phyloP scores from a whole-genome alignment of 768 basidiomycete genomes.

The Termitomyces sp. region DNA sequence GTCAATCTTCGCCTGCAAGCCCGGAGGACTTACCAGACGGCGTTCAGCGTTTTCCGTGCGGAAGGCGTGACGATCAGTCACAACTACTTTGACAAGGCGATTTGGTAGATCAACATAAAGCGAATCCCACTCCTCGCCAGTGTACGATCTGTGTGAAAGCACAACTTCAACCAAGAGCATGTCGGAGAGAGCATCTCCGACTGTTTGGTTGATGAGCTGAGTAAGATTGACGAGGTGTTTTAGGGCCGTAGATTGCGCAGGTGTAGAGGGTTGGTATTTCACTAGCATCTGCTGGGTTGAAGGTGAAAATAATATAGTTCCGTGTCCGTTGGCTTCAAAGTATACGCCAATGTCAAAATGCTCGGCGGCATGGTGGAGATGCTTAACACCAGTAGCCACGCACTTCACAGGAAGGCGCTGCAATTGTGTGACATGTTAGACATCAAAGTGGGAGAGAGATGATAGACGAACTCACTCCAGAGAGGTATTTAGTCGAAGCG shows the following conservation, averaged over 20 bases:
- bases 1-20: constrained; percentile 80
- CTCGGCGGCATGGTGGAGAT: constrained; percentile 96
- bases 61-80: constrained; percentile 78
- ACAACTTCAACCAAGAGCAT: constrained; percentile 94
- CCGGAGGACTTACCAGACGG: constrained; percentile 72
- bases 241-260: constrained; percentile 78
- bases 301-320: constrained; percentile 92
- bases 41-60: constrained; percentile 94
- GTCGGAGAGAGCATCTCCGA: constrained; percentile 95
- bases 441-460: background rate
- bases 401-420: constrained; percentile 93
- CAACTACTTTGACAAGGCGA: constrained; percentile 89
- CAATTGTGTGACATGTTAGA: background rate
- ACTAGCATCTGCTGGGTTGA: constrained; percentile 60
- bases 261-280: constrained; percentile 69
- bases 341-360: constrained; percentile 95
- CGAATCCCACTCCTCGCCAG: constrained; percentile 85
- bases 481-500: constrained; percentile 89
- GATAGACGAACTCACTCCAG: constrained; percentile 51
- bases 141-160: constrained; percentile 84
- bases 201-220: constrained; percentile 93
- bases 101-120: constrained; percentile 94
- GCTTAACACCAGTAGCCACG: constrained; percentile 95
- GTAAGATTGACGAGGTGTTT: constrained; percentile 74
- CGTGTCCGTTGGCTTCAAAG: constrained; percentile 99